Conservation (phyloP, 2,329 filamentous ascomycete species). For the Clarireedia homoeocarpa region DNA sequence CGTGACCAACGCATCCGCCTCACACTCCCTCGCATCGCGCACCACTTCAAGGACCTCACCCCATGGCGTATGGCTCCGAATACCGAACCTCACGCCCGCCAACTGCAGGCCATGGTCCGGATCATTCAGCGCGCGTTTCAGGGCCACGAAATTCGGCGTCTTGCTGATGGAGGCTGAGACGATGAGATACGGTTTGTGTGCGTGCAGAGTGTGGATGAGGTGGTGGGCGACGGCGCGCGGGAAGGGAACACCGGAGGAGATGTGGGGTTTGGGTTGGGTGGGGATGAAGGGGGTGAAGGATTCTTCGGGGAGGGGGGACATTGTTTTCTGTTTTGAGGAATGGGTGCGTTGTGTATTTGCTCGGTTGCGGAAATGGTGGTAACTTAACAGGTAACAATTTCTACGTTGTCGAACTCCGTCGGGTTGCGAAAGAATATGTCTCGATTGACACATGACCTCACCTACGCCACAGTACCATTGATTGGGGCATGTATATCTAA, state of each 20-base stretch:
- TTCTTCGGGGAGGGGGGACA: background rate
- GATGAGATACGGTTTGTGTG: slow-evolving; percentile 26
- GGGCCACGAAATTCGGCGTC: slow-evolving; percentile 22
- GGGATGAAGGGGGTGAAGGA: background rate
- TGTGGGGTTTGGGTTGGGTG: slow-evolving; percentile 36
- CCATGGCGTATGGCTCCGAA: slow-evolving; percentile 29
- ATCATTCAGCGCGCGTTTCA: slow-evolving; percentile 19
- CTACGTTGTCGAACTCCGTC: too few species aligned
- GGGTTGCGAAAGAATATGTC: too few species aligned
- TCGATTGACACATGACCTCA: too few species aligned
- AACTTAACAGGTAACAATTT: too few species aligned
- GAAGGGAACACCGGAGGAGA: slow-evolving; percentile 12
- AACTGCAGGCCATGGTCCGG: slow-evolving; percentile 16
- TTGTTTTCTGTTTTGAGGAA: background rate
- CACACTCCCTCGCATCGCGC: slow-evolving; percentile 20
- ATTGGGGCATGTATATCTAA: too few species aligned
- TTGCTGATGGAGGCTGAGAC: slow-evolving; percentile 29
- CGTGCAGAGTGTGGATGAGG: slow-evolving; percentile 22
- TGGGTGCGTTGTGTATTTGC: too few species aligned
- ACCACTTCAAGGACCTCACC: slow-evolving; percentile 27
- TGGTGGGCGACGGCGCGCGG: slow-evolving; percentile 21
- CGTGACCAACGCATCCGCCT: slow-evolving; percentile 28
- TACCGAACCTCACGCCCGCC: slow-evolving; percentile 26
- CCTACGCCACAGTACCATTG: too few species aligned
- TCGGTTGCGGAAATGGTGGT: too few species aligned